Conservation (phyloP, 805 yeast species). For the Ascoidea rubescens region DNA sequence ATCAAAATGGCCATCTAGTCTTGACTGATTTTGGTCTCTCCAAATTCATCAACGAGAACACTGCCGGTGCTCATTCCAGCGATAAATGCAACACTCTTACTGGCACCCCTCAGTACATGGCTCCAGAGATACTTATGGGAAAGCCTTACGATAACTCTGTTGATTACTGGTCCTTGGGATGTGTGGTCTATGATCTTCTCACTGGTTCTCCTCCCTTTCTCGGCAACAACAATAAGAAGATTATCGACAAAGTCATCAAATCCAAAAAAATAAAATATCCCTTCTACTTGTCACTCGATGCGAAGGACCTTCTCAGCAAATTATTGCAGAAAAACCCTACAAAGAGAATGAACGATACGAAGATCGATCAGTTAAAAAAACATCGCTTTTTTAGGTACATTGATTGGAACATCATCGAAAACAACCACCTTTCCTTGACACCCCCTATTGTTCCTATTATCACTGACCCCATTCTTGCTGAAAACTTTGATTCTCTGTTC, state of each 20-base stretch:
- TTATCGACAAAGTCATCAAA: slow-evolving; percentile 78
- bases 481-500: slow-evolving; percentile 34
- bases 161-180: slow-evolving; percentile 98
- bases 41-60: slow-evolving; percentile 82
- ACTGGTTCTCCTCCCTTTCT: slow-evolving; percentile 77
- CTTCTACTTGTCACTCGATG: slow-evolving; percentile 69
- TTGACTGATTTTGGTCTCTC: slow-evolving; percentile 94
- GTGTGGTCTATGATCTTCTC: slow-evolving; percentile 84
- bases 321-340: slow-evolving; percentile 77
- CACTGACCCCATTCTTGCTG: slow-evolving; percentile 72
- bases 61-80: slow-evolving; percentile 31
- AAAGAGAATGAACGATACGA: slow-evolving; percentile 61
- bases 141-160: slow-evolving; percentile 93
- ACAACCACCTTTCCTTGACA: neutral
- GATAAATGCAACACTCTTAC: slow-evolving; percentile 64
- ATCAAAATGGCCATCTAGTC: slow-evolving; percentile 84
- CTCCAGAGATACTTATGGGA: slow-evolving; percentile 84
- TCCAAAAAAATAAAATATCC: slow-evolving; percentile 88
- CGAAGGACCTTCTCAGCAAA: slow-evolving; percentile 63
- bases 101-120: slow-evolving; percentile 95
- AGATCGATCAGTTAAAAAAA: slow-evolving; percentile 70
- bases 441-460: slow-evolving; percentile 36
- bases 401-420: slow-evolving; percentile 46
- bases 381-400: slow-evolving; percentile 82
- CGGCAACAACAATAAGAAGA: slow-evolving; percentile 44